These are phyloP conservation scores for Clarireedia sp. DNA, from an alignment of 2,329 filamentous ascomycete species.

Conservation along the genomic window DNA sequence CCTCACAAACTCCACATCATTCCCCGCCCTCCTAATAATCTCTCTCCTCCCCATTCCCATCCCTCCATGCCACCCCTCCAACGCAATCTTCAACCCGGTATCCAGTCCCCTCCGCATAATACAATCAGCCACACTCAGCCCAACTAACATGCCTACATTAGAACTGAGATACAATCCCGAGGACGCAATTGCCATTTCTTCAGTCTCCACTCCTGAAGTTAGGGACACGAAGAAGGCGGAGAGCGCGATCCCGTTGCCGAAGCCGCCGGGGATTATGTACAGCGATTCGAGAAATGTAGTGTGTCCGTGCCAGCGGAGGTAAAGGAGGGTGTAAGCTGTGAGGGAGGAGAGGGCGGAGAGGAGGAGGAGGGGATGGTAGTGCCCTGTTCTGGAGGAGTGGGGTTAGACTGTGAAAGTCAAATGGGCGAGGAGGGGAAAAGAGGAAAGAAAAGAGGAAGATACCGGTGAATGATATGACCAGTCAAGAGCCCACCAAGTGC, in stretches of 20 bases:
- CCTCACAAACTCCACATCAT: slow-evolving; percentile 15
- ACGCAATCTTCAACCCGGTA: slow-evolving; percentile 10
- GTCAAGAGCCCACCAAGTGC: slow-evolving; percentile 54
- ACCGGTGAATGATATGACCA: slow-evolving; percentile 35
- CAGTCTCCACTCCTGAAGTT: slow-evolving; percentile 37
- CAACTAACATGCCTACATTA: slow-evolving; percentile 19
- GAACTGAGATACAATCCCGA: slow-evolving; percentile 38
- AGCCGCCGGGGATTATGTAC: slow-evolving; percentile 49
- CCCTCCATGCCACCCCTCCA: slow-evolving; percentile 10
- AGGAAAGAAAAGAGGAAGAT: neutral
- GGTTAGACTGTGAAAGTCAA: neutral
- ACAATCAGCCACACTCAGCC: slow-evolving; percentile 16
- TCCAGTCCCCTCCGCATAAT: slow-evolving; percentile 16
- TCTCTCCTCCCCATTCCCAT: neutral
- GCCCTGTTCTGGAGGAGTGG: slow-evolving; percentile 38
- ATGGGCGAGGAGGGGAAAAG: neutral
- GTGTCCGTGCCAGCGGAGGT: slow-evolving; percentile 51
- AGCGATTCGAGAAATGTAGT: slow-evolving; percentile 49
- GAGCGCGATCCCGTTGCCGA: slow-evolving; percentile 41
- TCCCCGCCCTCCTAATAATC: slow-evolving; percentile 16
- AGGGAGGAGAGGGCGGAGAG: slow-evolving; percentile 42
- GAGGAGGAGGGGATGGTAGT: slow-evolving; percentile 48
- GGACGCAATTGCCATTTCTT: slow-evolving; percentile 41
- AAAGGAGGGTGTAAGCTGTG: slow-evolving; percentile 43
- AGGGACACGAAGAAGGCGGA: slow-evolving; percentile 43